These are phyloP conservation scores for Nigrospora osmanthi DNA, from an alignment of 2,329 filamentous ascomycete genomes.

Conservation along the genomic window DNA sequence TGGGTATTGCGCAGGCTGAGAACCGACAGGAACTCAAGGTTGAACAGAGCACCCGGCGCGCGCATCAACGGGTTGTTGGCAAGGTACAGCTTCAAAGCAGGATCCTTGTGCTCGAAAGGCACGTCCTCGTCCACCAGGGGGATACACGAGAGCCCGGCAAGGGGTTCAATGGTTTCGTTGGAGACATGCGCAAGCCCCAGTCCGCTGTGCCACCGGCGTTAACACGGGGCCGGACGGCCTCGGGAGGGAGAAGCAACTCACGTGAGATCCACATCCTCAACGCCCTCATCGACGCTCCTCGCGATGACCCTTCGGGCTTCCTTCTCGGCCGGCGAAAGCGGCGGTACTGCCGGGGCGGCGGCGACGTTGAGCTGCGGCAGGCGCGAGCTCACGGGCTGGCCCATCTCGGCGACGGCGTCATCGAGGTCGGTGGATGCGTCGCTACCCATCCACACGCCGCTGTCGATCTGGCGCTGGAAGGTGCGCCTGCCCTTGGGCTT, in stretches of 20 bases:
- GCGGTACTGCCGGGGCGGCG: conserved; percentile 8
- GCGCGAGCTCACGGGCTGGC: conserved; percentile 22
- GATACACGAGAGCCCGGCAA: conserved; percentile 46
- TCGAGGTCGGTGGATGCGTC: conserved; percentile 42
- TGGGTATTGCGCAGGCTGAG: conserved; percentile 60
- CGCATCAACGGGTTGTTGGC: conserved; percentile 47
- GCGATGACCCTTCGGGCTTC: conserved; percentile 38
- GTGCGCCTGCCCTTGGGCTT: conserved; percentile 37
- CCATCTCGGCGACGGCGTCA: conserved; percentile 27
- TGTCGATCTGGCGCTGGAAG: conserved; percentile 55
- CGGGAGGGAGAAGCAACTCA: conserved; percentile 26
- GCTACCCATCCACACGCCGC: conserved; percentile 61
- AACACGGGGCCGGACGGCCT: neutral
- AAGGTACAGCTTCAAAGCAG: conserved; percentile 53
- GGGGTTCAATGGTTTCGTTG: conserved; percentile 46
- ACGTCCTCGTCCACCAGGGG: conserved; percentile 47
- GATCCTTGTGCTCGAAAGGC: conserved; percentile 50
- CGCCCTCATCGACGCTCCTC: conserved; percentile 47
- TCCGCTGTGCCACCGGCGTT: conserved; percentile 17
- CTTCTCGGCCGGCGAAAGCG: conserved; percentile 32
- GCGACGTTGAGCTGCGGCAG: conserved; percentile 28
- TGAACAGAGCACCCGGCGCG: conserved; percentile 54
- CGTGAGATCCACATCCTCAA: conserved; percentile 55
- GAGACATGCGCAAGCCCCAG: conserved; percentile 45
- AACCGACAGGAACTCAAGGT: conserved; percentile 52